Base-by-base conservation (phyloP, 176 grass and related monocot species). In the Cocos nucifera region DNA sequence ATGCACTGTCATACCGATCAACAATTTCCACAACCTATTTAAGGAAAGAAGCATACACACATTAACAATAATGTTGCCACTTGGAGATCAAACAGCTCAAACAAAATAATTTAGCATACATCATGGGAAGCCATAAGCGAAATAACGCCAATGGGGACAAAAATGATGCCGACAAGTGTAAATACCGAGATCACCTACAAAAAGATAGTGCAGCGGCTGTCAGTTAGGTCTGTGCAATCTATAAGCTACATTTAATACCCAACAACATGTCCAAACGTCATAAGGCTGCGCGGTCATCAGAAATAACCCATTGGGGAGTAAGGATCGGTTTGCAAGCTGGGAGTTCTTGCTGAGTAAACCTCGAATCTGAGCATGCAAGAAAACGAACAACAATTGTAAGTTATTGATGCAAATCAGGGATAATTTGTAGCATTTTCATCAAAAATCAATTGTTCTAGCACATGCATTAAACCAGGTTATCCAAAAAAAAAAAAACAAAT, bases 21-120 rank as follows among this genome's bases (percentile, higher is more conserved):
- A 79, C 69, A 50, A 90, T 67, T 60, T 90, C 87, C 19, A 90
- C 65, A 6, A 86, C 76, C 87, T 90, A 66, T 22, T 23, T 22
- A 50, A 69, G 71, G 23, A 58, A 39, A 51, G 17, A n/a, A 17
- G 20, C 0, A 57, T n/a, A 20, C n/a, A 63, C 7, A 44, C 32
- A 44, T 44, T 12, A 44, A 12, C 1, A 12, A 44, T 14, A 44
- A 44, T 44, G 35, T 44, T 44, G 35, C 35, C 35, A 44, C 10
- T 44, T 44, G 9, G 9, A 44, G 35, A 14, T 12, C 35, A 44
- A 44, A 44, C 35, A 44, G 35, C 32, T 35, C 7, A 35, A 44
- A 12, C 35, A 44, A 44, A 44, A 14, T 44, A 14, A 22, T 52
- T 75, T 32, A 39, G 16, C 17, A 17, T 66, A 75, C 73, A 15